These are phyloP conservation scores for Exophiala bonariae DNA, from an alignment of 2,329 filamentous ascomycete species.

Conservation along the genomic window DNA sequence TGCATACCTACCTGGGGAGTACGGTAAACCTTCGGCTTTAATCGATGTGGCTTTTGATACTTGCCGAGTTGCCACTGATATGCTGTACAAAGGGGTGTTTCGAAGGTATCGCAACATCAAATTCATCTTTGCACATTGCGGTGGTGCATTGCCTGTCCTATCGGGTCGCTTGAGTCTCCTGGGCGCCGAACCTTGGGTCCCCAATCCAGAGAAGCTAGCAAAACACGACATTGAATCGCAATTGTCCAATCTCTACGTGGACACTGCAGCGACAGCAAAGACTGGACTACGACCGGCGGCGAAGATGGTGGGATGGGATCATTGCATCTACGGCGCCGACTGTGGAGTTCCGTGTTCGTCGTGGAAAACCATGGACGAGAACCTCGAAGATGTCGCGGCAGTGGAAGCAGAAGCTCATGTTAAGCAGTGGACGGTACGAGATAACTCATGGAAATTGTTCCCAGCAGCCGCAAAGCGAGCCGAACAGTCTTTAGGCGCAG, in stretches of 20 bases:
- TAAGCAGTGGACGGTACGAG: neutral
- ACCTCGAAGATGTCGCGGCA: neutral
- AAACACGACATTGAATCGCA: neutral
- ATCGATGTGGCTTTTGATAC: conserved; percentile 10
- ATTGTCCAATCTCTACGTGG: conserved; percentile 4
- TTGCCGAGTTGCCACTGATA: conserved; percentile 1
- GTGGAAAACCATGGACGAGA: conserved; percentile 6
- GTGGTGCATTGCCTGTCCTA: neutral
- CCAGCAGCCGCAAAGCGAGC: neutral
- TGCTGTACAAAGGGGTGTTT: conserved; percentile 5
- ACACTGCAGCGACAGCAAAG: conserved; percentile 2
- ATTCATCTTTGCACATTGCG: conserved; percentile 8
- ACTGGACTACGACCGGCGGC: neutral
- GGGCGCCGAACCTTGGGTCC: neutral
- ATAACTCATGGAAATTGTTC: neutral
- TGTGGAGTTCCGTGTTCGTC: conserved; percentile 6
- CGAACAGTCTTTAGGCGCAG: too few relatives aligned
- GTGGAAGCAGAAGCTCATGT: neutral
- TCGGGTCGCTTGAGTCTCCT: neutral
- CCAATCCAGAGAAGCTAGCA: neutral
- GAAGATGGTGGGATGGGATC: conserved; percentile 1
- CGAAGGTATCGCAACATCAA: conserved; percentile 2
- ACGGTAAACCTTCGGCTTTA: conserved; percentile 3
- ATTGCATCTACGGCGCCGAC: conserved; percentile 1
- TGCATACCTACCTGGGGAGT: conserved; percentile 1